Conservation (phyloP, 305 asterid genomes). For the Salvia sclarea region DNA sequence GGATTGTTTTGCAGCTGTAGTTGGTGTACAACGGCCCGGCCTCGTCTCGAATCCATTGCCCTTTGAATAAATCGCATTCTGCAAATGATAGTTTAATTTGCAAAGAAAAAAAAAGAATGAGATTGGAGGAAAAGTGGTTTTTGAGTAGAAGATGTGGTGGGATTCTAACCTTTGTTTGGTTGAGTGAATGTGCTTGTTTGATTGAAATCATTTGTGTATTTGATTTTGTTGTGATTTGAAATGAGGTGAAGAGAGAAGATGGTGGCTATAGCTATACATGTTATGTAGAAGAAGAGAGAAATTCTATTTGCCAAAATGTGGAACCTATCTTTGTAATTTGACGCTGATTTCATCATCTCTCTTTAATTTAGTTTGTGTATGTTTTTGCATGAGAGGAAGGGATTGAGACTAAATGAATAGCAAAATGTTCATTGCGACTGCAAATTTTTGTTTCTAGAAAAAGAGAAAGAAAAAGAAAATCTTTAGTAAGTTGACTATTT, state of each 20-base stretch:
- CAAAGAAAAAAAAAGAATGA: background rate
- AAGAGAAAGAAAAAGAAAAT: too few species aligned
- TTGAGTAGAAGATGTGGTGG: background rate
- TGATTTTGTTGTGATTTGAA: slow-evolving; percentile 18
- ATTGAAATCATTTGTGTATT: slow-evolving; percentile 7
- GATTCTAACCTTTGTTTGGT: slow-evolving; percentile 17
- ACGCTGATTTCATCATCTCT: too few species aligned
- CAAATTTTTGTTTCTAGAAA: too few species aligned
- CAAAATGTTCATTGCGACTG: too few species aligned
- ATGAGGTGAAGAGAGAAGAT: slow-evolving; percentile 43
- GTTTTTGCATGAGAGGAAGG: too few species aligned
- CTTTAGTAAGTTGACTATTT: too few species aligned
- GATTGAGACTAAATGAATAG: too few species aligned
- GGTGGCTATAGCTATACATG: slow-evolving; percentile 30
- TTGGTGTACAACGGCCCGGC: slow-evolving; percentile 41
- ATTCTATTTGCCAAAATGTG: slow-evolving; percentile 16
- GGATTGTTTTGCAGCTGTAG: slow-evolving; percentile 58
- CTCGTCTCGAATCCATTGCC: slow-evolving; percentile 56
- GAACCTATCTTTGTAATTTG: slow-evolving; percentile 31
- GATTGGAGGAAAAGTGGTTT: background rate
- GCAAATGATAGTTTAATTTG: background rate
- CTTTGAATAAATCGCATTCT: slow-evolving; percentile 56
- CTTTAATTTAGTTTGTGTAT: too few species aligned
- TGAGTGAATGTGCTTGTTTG: slow-evolving; percentile 8
- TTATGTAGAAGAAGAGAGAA: slow-evolving; percentile 35